Conservation (phyloP, 805 yeast genomes). For the Candida michaelii region DNA sequence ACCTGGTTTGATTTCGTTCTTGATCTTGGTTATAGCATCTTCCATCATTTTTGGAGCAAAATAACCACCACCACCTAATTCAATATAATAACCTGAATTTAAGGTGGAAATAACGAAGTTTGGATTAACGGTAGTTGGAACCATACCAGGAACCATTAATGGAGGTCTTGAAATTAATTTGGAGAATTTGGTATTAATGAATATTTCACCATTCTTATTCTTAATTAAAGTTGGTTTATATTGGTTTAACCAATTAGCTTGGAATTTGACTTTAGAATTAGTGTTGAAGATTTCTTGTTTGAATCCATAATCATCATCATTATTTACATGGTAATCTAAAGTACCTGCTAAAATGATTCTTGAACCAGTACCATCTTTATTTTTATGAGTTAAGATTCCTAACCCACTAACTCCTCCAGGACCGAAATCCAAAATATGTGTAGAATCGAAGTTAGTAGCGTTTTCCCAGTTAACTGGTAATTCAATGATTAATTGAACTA, state of each 20-base stretch:
- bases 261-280: slow-evolving; percentile 67
- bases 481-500: slow-evolving; percentile 79
- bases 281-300: slow-evolving; percentile 91
- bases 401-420: slow-evolving; percentile 98
- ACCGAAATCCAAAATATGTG: slow-evolving; percentile 95
- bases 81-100: slow-evolving; percentile 96
- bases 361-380: slow-evolving; percentile 98
- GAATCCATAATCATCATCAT: slow-evolving; percentile 84
- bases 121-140: slow-evolving; percentile 95
- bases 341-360: slow-evolving; percentile 94
- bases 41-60: slow-evolving; percentile 72
- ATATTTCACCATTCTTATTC: slow-evolving; percentile 68
- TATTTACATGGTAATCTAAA: slow-evolving; percentile 50
- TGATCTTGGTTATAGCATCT: slow-evolving; percentile 72
- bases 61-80: slow-evolving; percentile 99
- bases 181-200: slow-evolving; percentile 92
- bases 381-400: slow-evolving; percentile 94
- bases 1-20: slow-evolving; percentile 70
- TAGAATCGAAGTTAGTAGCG: slow-evolving; percentile 77
- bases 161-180: slow-evolving; percentile 93
- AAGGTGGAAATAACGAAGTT: slow-evolving; percentile 91
- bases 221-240: slow-evolving; percentile 83
- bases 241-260: slow-evolving; percentile 88
- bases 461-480: slow-evolving; percentile 93
- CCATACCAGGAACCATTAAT: slow-evolving; percentile 98